Percentiles rank a stretch among this genome's conserved stretches.
These are phyloP conservation scores for Myriosclerotinia scirpicola DNA, from an alignment of 2,329 filamentous ascomycete genomes.

Conservation along the genomic window DNA sequence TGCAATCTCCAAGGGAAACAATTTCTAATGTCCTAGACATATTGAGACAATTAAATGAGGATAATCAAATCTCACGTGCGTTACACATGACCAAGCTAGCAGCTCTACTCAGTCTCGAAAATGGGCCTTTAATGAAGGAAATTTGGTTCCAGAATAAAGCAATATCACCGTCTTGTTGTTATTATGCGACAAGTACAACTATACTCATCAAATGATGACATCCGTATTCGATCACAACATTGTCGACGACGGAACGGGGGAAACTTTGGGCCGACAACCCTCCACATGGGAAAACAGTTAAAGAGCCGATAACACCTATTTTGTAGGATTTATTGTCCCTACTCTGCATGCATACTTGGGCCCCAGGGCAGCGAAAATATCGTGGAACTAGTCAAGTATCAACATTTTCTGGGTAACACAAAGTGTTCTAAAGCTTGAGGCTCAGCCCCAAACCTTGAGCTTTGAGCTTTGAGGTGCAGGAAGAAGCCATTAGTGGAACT, in stretches of 20 bases:
- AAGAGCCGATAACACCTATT: neutral
- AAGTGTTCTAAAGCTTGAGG: constrained; percentile 10
- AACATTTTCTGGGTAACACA: neutral
- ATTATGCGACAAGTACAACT: neutral
- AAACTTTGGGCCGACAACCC: neutral
- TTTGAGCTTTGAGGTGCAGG: neutral
- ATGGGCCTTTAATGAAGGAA: constrained; percentile 3
- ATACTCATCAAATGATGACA: neutral
- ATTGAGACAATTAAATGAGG: neutral
- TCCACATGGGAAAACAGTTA: neutral
- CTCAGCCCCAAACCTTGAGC: neutral
- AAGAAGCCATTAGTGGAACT: constrained; percentile 3
- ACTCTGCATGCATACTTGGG: neutral
- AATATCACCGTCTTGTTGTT: neutral
- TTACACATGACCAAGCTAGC: neutral
- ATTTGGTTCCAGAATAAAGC: neutral
- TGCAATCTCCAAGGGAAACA: neutral
- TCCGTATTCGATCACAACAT: neutral
- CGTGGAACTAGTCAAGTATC: neutral
- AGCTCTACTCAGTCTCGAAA: neutral
- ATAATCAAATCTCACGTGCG: neutral
- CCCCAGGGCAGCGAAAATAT: neutral
- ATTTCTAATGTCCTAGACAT: neutral
- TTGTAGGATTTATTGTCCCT: constrained; percentile 3
- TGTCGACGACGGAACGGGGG: neutral